These are phyloP conservation scores for Magnaporthales sp. DNA, from an alignment of 2,329 filamentous ascomycete species.

Conservation along the genomic window DNA sequence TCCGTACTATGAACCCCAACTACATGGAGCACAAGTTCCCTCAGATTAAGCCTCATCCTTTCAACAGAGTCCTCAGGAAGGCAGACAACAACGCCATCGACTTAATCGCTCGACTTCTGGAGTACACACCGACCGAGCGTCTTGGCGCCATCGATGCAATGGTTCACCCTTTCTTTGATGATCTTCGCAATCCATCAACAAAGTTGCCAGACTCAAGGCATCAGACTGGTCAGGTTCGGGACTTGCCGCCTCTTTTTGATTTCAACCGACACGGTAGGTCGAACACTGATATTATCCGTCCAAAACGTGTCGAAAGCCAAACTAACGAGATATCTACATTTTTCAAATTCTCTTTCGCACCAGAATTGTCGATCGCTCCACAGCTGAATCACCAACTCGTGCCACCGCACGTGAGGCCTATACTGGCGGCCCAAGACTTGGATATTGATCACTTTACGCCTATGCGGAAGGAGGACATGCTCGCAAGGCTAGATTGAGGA, in stretches of 20 bases:
- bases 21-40: slow-evolving; percentile 99
- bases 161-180: slow-evolving; percentile 98
- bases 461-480: slow-evolving; percentile 90
- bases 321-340: neutral
- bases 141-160: slow-evolving; percentile 91
- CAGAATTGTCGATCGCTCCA: slow-evolving; percentile 94
- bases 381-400: slow-evolving; percentile 82
- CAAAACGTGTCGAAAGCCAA: neutral
- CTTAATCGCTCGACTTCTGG: slow-evolving; percentile 83
- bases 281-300: slow-evolving; percentile 4
- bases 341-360: slow-evolving; percentile 1
- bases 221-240: slow-evolving; percentile 67
- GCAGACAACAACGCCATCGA: slow-evolving; percentile 89
- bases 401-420: slow-evolving; percentile 68
- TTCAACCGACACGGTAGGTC: slow-evolving; percentile 85
- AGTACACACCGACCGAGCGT: slow-evolving; percentile 96
- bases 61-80: slow-evolving; percentile 98
- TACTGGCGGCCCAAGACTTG: slow-evolving; percentile 67
- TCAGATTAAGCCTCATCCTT: slow-evolving; percentile 98
- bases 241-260: slow-evolving; percentile 83
- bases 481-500: slow-evolving; percentile 87
- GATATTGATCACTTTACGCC: slow-evolving; percentile 93
- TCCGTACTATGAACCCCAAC: slow-evolving; percentile 99
- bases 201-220: slow-evolving; percentile 92
- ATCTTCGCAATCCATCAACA: slow-evolving; percentile 84